A percentile compares a stretch with the other conserved stretches of the same genome.
Conservation (phyloP, 768 basidiomycete genomes). For the Rhizopogon vesiculosus region DNA sequence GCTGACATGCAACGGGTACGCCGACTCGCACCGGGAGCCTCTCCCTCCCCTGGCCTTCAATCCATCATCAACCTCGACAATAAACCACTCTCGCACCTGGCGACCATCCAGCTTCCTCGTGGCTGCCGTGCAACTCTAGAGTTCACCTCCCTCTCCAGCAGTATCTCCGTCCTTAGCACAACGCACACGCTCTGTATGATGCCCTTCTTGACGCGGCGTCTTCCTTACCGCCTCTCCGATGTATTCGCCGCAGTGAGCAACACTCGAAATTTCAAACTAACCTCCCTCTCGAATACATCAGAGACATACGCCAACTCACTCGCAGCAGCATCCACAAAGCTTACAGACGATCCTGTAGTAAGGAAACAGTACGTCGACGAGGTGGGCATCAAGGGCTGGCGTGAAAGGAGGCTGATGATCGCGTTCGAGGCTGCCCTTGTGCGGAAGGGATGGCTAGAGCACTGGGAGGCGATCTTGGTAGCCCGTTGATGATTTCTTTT, state of each 20-base stretch:
- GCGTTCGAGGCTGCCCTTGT: constrained; percentile 52
- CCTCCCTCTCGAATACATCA: constrained; percentile 37
- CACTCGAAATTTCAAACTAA: constrained; percentile 22
- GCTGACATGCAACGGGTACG: constrained; percentile 5
- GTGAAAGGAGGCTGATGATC: constrained; percentile 41
- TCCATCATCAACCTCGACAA: constrained; percentile 20
- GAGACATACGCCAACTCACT: constrained; percentile 20
- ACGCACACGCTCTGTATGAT: constrained; percentile 38
- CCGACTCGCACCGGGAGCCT: constrained; percentile 1
- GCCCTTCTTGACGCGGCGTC: constrained; percentile 35
- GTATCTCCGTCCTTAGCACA: constrained; percentile 28
- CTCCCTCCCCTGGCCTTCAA: neutral
- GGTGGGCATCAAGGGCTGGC: constrained; percentile 35
- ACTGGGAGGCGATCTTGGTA: constrained; percentile 35
- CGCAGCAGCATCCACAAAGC: constrained; percentile 1
- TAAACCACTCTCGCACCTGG: constrained; percentile 8
- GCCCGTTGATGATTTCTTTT: neutral
- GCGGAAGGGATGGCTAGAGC: constrained; percentile 35
- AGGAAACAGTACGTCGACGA: constrained; percentile 10
- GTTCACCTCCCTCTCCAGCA: constrained; percentile 35
- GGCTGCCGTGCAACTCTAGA: constrained; percentile 23
- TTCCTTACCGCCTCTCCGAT: constrained; percentile 30
- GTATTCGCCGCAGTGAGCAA: constrained; percentile 31
- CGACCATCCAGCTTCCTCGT: constrained; percentile 5
- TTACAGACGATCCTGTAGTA: constrained; percentile 7